Base-by-base conservation (phyloP, 345 rosid genomes). In the Euphorbia pulcherrima region DNA sequence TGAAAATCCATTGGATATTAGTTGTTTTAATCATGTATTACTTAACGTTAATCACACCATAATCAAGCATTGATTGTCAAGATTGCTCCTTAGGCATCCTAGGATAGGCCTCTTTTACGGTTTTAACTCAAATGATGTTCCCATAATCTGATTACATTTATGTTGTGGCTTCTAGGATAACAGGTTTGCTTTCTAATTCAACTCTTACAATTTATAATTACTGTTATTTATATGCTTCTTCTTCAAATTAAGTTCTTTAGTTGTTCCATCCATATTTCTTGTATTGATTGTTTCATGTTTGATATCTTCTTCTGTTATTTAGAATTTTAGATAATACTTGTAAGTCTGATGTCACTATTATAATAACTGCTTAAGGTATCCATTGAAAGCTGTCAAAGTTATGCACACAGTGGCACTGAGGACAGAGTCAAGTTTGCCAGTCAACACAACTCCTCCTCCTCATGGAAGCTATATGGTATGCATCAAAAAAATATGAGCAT, bases 371-470 rank as follows among this genome's bases (percentile, higher is more conserved):
- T 62, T 8, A 23, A 93, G 98, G 86, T 93, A 82, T 69, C 98
- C 98, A 0, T 69, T 93, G 68, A 93, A 93, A 77, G 96, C 96
- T 69, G 98, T 87, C 62, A 93, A 82, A 65, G 98, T 93, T 24
- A 93, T 93, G 98, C 98, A 93, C 71, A 78, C 91, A 2, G 97
- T 93, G 61, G 97, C 98, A 5, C 73, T 84, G 71, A 89, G 96
- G 77, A 93, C 97, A 11, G 98, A 93, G 71, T 85, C 86, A 65
- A 90, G 96, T 80, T 73, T 88, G 69, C 86, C 85, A n/a, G 75
- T 80, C 53, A 81, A 81, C 67, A 81, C 81, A 33, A 64, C 68
- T 50, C 82, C 95, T 63, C 88, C 90, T 64, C 61, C 77, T 62
- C 79, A 76, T 57, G 72, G 41, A 54, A 78, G 85, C 30, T 82